A percentile compares a stretch with the other conserved stretches of the same genome.
These are phyloP conservation scores for Theileria parva DNA, from an alignment of 169 alveolate genomes.

Conservation along the genomic window DNA sequence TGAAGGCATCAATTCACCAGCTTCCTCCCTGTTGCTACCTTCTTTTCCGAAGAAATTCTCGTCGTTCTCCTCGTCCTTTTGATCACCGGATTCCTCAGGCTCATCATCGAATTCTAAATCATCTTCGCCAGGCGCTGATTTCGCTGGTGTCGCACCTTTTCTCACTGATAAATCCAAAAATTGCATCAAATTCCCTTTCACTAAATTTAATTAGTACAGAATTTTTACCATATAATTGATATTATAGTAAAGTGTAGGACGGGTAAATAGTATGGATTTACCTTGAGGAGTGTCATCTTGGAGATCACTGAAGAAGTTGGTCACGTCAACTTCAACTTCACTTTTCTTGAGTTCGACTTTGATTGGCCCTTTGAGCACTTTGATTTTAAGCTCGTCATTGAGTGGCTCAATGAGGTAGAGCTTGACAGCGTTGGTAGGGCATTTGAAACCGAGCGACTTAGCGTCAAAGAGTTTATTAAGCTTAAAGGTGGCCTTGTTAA, in stretches of 20 bases:
- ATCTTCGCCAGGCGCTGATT: neutral
- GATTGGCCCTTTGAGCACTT: constrained; percentile 5
- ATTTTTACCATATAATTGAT: too few relatives aligned
- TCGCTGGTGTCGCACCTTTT: neutral
- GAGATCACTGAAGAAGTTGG: constrained; percentile 17
- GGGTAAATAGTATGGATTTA: neutral
- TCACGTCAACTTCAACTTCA: constrained; percentile 17
- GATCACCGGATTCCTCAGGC: neutral
- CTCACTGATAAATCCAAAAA: neutral
- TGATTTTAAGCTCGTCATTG: constrained; percentile 5
- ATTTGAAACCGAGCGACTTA: constrained; percentile 23
- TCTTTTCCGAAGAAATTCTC: neutral
- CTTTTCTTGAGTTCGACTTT: neutral
- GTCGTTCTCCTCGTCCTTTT: neutral
- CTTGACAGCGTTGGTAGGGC: constrained; percentile 42
- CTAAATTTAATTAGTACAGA: neutral
- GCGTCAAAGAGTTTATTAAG: constrained; percentile 24
- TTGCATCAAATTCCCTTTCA: neutral
- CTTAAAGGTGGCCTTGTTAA: constrained; percentile 33
- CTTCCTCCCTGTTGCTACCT: neutral
- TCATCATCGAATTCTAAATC: constrained; percentile 3
- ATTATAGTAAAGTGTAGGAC: neutral
- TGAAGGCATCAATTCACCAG: neutral
- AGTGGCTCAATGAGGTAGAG: constrained; percentile 15
- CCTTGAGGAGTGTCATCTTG: constrained; percentile 1